These are phyloP conservation scores for Talaromyces islandicus DNA, from an alignment of 2,329 filamentous ascomycete genomes.

Conservation along the genomic window DNA sequence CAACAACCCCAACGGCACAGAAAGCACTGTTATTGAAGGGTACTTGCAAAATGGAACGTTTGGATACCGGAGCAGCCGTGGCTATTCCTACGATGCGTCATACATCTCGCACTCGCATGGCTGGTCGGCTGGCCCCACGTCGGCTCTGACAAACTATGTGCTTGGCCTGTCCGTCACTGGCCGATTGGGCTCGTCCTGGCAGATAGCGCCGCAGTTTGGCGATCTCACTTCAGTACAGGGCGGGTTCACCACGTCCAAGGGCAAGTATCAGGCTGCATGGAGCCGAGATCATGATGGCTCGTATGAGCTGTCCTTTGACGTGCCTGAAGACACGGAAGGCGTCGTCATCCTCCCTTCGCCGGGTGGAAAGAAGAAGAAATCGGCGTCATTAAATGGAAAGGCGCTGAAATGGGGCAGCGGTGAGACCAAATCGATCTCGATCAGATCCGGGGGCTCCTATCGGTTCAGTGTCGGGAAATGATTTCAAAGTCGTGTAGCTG, in stretches of 20 bases:
- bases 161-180: conserved; percentile 39
- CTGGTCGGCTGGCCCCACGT: conserved; percentile 39
- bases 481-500: background rate
- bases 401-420: background rate
- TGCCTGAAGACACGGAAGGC: conserved; percentile 7
- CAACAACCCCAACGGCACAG: conserved; percentile 51
- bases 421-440: conserved; percentile 1
- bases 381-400: conserved; percentile 7
- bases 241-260: conserved; percentile 43
- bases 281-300: background rate
- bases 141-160: conserved; percentile 39
- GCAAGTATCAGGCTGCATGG: conserved; percentile 30
- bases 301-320: conserved; percentile 8
- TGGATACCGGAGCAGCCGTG: conserved; percentile 49
- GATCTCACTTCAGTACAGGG: conserved; percentile 38
- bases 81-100: conserved; percentile 45
- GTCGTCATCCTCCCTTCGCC: conserved; percentile 5
- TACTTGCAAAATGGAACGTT: conserved; percentile 53
- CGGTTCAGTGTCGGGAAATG: background rate
- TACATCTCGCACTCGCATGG: conserved; percentile 40
- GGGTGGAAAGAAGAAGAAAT: background rate
- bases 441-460: conserved; percentile 5
- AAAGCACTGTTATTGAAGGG: conserved; percentile 55
- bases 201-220: conserved; percentile 39
- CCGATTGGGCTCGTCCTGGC: conserved; percentile 38